Percentiles rank a stretch among this genome's conserved stretches.
phyloP scores from a whole-genome alignment of 1,284 basidiomycete genomes.

The Neolentinus lepideus region DNA sequence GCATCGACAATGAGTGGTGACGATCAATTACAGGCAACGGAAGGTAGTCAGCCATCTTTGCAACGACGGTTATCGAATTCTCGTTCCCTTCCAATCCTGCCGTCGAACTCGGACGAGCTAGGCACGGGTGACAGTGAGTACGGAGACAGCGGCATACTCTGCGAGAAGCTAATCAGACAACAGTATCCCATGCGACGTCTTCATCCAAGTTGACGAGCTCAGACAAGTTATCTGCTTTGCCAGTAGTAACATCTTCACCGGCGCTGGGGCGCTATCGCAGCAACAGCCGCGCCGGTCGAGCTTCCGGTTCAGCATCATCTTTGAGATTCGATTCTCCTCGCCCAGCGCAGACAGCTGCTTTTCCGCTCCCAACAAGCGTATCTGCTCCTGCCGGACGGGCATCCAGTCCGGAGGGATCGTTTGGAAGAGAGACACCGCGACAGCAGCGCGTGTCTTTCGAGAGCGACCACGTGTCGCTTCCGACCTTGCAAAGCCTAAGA shows the following conservation, averaged over 20 bases:
- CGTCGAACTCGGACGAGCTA: not conserved
- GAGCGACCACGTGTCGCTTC: constrained; percentile 23
- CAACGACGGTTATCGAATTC: not conserved
- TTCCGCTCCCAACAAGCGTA: constrained; percentile 11
- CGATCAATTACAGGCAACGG: not conserved
- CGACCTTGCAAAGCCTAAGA: constrained; percentile 23
- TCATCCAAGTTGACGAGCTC: constrained; percentile 27
- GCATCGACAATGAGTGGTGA: not conserved
- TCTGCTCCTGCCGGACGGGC: constrained; percentile 10
- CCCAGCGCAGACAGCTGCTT: constrained; percentile 11
- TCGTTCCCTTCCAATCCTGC: not conserved
- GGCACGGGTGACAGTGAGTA: not conserved
- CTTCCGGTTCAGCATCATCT: constrained; percentile 17
- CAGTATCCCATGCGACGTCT: constrained; percentile 10
- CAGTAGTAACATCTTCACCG: constrained; percentile 21
- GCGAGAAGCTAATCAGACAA: not conserved
- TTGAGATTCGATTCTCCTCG: constrained; percentile 19
- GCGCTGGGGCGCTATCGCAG: constrained; percentile 19
- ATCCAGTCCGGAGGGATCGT: constrained; percentile 23
- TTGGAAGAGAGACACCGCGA: constrained; percentile 21
- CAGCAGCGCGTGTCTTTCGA: constrained; percentile 35
- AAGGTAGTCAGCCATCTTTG: not conserved
- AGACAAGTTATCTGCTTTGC: constrained; percentile 33
- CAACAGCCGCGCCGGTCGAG: constrained; percentile 14
- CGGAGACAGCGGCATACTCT: not conserved